Evolutionary conservation across 495 filamentous ascomycete species (phyloP).

Genomic region (Astrocystis sublimbata): DNA sequence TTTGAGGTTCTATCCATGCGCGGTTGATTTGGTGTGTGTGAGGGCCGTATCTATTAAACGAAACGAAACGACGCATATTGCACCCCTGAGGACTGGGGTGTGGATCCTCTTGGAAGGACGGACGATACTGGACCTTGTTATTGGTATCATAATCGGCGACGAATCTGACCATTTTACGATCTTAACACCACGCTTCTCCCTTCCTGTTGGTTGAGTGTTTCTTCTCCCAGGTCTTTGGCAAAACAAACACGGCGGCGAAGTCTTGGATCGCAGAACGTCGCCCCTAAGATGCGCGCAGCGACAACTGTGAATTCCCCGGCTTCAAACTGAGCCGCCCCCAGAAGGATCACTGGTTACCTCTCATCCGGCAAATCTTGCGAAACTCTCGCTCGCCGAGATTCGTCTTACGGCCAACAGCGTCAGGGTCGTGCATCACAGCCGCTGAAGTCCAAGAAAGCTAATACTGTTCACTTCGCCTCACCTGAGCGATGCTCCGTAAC

Average conservation of each 20-base stretch:
- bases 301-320: background rate
- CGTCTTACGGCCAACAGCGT: background rate
- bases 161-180: constrained; percentile 7
- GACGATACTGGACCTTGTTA: constrained; percentile 11
- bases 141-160: constrained; percentile 4
- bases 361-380: constrained; percentile 5
- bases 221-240: background rate
- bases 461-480: background rate
- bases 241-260: background rate
- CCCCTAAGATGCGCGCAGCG: background rate
- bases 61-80: background rate
- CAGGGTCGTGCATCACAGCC: background rate
- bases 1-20: background rate
- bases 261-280: background rate
- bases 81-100: constrained; percentile 17
- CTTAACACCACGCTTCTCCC: background rate
- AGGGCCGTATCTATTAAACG: background rate
- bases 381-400: constrained; percentile 13
- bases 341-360: constrained; percentile 5
- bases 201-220: background rate
- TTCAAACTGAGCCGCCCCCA: constrained; percentile 6
- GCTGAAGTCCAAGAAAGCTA: background rate
- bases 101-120: constrained; percentile 17
- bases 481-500: constrained; percentile 2
- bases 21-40: background rate